These are phyloP conservation scores for Calcarisporium arbuscula DNA, from an alignment of 2,329 filamentous ascomycete genomes.

Conservation along the genomic window DNA sequence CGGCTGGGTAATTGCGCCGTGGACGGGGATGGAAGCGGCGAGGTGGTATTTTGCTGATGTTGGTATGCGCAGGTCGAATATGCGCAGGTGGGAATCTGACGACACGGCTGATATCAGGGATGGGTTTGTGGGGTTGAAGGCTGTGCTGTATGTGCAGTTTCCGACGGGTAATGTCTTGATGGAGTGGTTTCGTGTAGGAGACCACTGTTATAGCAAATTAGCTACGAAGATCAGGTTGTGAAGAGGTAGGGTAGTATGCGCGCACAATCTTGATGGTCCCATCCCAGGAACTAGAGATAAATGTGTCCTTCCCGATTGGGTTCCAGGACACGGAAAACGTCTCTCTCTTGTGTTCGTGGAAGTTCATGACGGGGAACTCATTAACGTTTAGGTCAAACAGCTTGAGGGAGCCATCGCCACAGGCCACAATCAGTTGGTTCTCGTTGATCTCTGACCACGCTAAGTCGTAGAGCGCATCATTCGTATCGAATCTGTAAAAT, in stretches of 20 bases:
- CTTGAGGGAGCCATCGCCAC: slow-evolving; percentile 90
- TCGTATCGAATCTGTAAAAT: slow-evolving; percentile 74
- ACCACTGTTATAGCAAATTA: slow-evolving; percentile 54
- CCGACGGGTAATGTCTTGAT: slow-evolving; percentile 84
- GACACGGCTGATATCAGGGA: slow-evolving; percentile 81
- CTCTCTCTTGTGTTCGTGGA: slow-evolving; percentile 89
- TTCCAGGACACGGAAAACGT: slow-evolving; percentile 93
- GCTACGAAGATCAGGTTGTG: background rate
- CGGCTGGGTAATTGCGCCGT: slow-evolving; percentile 54
- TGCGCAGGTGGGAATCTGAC: slow-evolving; percentile 79
- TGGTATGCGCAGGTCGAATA: slow-evolving; percentile 89
- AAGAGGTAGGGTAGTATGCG: slow-evolving; percentile 2
- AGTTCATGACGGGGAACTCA: slow-evolving; percentile 84
- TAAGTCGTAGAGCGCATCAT: slow-evolving; percentile 92
- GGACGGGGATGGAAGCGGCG: slow-evolving; percentile 74
- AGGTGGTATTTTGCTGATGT: slow-evolving; percentile 84
- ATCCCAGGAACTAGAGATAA: slow-evolving; percentile 91
- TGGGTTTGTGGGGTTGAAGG: slow-evolving; percentile 84
- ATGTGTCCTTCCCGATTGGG: slow-evolving; percentile 81
- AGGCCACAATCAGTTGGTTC: slow-evolving; percentile 83
- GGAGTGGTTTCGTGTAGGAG: slow-evolving; percentile 66
- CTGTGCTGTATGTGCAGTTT: slow-evolving; percentile 88
- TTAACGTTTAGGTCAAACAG: slow-evolving; percentile 80
- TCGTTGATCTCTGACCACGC: slow-evolving; percentile 96
- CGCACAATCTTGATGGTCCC: slow-evolving; percentile 82